phyloP scores from a whole-genome alignment of 192 early-diverging fungal genomes.

The Phlyctochytrium planicorne region DNA sequence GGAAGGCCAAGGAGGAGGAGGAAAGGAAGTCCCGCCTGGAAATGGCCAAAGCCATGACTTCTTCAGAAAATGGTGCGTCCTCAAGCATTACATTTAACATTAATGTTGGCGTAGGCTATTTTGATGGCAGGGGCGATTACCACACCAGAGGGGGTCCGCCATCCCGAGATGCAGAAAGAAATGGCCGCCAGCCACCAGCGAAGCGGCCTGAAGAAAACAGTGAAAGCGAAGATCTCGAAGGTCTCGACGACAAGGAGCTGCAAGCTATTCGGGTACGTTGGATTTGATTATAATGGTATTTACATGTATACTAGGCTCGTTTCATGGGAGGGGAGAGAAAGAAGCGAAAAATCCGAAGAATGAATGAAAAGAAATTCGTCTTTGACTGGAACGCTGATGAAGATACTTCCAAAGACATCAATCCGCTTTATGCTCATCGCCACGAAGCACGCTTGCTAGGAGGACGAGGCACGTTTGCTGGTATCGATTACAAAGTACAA shows the following conservation, averaged over 20 bases:
- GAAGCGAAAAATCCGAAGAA: constrained; percentile 72
- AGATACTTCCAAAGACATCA: constrained; percentile 92
- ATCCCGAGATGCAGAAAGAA: constrained; percentile 3
- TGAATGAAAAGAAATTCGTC: constrained; percentile 93
- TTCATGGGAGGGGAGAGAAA: constrained; percentile 81
- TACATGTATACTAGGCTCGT: constrained; percentile 40
- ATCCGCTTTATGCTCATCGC: constrained; percentile 81
- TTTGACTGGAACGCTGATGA: constrained; percentile 97
- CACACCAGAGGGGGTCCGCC: no score
- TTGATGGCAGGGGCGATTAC: constrained; percentile 10
- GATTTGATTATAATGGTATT: background rate
- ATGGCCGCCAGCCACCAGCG: no score
- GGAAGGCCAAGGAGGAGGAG: constrained; percentile 59
- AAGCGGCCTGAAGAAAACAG: background rate
- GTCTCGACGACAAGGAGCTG: constrained; percentile 54
- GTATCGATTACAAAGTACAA: constrained; percentile 78
- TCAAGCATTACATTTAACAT: background rate
- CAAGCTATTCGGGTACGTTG: constrained; percentile 49
- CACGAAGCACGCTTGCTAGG: constrained; percentile 66
- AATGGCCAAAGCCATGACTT: background rate
- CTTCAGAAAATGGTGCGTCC: background rate
- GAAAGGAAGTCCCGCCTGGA: constrained; percentile 53
- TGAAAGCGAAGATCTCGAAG: constrained; percentile 18
- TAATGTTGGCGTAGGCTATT: background rate
- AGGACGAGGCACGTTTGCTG: constrained; percentile 83